A percentile compares a stretch with the other conserved stretches of the same genome.
phyloP scores from a whole-genome alignment of 75 land plant genomes.

The Cryptomeria japonica region DNA sequence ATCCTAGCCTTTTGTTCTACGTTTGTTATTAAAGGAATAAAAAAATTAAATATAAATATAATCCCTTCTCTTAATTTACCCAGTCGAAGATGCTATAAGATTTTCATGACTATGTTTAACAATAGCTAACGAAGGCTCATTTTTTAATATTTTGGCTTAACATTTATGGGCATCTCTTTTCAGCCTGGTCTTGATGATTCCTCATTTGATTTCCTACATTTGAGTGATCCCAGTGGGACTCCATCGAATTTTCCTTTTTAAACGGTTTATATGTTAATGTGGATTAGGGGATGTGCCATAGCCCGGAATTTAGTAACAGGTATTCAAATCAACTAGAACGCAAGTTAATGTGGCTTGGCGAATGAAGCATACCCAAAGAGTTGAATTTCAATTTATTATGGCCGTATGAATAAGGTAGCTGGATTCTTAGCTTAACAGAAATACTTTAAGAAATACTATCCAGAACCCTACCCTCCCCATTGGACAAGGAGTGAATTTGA shows the following conservation, averaged over 20 bases:
- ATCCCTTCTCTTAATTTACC: too few species aligned
- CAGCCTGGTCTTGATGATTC: neutral
- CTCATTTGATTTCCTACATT: neutral
- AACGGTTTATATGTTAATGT: neutral
- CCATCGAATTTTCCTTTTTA: too few species aligned
- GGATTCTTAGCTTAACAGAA: neutral
- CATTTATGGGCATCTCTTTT: neutral
- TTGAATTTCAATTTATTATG: neutral
- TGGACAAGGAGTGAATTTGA: neutral
- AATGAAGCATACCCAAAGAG: neutral
- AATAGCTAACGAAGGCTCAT: neutral
- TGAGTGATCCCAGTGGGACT: neutral
- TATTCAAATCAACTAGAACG: neutral
- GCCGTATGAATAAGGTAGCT: neutral
- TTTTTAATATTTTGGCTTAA: neutral
- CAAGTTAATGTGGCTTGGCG: neutral
- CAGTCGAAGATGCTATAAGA: neutral
- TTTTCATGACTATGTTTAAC: neutral
- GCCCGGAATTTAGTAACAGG: neutral
- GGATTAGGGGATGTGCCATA: neutral
- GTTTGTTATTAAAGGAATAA: too few species aligned
- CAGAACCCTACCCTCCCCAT: neutral
- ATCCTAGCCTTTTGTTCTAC: too few species aligned
- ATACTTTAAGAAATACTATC: neutral
- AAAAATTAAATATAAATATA: too few species aligned